Conservation (phyloP, 2,329 filamentous ascomycete species). For the Drechmeria coniospora region DNA sequence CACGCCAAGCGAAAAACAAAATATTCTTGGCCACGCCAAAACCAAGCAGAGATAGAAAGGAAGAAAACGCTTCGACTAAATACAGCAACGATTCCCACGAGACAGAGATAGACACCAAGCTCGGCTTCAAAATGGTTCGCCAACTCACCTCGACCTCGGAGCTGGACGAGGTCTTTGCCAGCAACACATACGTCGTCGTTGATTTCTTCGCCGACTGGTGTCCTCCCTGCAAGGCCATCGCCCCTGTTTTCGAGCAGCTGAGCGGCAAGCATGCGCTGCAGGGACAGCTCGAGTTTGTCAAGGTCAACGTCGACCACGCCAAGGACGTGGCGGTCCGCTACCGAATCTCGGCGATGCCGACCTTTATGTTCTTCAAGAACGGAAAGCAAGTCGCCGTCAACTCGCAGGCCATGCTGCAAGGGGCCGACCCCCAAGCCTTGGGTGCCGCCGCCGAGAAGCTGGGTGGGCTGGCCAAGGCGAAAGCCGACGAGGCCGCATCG, state of each 20-base stretch:
- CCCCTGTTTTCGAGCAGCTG: conserved; percentile 22
- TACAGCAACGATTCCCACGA: too few species aligned
- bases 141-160: conserved; percentile 15
- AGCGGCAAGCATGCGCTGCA: conserved; percentile 11
- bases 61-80: too few species aligned
- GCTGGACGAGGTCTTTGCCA: conserved; percentile 21
- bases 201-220: conserved; percentile 39
- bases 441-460: conserved; percentile 22
- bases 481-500: conserved; percentile 9
- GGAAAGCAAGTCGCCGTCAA: conserved; percentile 28
- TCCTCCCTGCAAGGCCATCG: conserved; percentile 31
- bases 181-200: conserved; percentile 26
- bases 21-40: too few species aligned
- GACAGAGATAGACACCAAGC: too few species aligned
- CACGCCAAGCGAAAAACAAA: too few species aligned
- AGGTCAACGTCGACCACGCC: conserved; percentile 81
- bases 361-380: conserved; percentile 76
- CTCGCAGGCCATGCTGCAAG: conserved; percentile 16
- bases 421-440: conserved; percentile 16
- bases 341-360: conserved; percentile 81
- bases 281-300: conserved; percentile 58
- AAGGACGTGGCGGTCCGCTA: conserved; percentile 60
- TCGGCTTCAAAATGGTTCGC: too few species aligned
- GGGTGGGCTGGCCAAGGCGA: conserved; percentile 18
- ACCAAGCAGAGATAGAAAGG: too few species aligned